Percentiles rank a stretch among this genome's conserved stretches.
These are phyloP conservation scores for Craterostigma plantagineum DNA, from an alignment of 257 asterid species.

Conservation along the genomic window DNA sequence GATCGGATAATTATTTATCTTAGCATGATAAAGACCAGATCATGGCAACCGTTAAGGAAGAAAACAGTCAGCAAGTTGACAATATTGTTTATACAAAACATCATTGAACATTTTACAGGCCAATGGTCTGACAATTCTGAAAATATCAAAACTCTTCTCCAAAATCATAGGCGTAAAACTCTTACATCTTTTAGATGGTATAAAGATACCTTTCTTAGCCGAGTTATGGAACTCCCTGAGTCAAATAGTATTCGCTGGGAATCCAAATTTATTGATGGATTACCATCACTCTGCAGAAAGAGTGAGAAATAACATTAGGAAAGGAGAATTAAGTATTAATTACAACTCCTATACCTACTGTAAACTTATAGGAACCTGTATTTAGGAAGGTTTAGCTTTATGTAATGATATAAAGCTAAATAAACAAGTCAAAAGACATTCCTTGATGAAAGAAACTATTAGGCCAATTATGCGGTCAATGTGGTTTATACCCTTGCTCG, in stretches of 20 bases:
- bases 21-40: neutral
- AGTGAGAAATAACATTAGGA: neutral
- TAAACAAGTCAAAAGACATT: neutral
- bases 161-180: neutral
- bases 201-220: neutral
- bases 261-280: neutral
- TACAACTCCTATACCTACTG: neutral
- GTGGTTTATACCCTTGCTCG: neutral
- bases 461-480: neutral
- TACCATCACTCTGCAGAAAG: neutral
- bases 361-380: neutral
- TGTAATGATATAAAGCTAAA: neutral
- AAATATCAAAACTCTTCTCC: neutral
- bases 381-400: neutral
- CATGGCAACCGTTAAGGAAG: neutral
- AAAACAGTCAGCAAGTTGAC: neutral
- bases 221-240: conserved; percentile 1
- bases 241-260: neutral
- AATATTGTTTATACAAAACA: neutral
- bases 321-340: neutral
- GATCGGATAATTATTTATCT: neutral
- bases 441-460: neutral
- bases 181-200: neutral
- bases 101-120: neutral
- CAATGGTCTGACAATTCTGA: neutral